These are phyloP conservation scores for Neurospora sp. DNA, from an alignment of 2,329 filamentous ascomycete species.

Conservation along the genomic window DNA sequence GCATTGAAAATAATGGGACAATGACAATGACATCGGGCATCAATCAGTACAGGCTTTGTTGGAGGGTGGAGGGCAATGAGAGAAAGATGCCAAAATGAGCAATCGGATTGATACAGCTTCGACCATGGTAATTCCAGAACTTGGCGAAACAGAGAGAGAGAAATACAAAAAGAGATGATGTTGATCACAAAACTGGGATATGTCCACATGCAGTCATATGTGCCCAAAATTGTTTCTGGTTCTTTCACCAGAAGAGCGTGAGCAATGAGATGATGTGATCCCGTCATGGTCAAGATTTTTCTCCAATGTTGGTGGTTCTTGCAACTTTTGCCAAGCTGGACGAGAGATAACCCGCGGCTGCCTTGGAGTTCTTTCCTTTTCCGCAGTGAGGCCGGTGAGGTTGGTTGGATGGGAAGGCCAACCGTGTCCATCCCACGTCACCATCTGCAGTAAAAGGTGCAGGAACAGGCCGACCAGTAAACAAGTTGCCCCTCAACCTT, in stretches of 20 bases:
- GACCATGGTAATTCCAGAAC: not conserved
- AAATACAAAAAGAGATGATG: not conserved
- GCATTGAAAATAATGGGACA: not conserved
- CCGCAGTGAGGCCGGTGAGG: not conserved
- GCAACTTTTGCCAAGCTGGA: not conserved
- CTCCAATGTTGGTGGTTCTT: not conserved
- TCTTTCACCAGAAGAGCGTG: not conserved
- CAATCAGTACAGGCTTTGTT: not conserved
- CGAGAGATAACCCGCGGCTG: not conserved
- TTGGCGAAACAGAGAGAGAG: not conserved
- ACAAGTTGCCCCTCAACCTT: not conserved
- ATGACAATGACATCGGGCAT: not conserved
- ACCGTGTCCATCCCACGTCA: not conserved
- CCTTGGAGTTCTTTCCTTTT: not conserved
- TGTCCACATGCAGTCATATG: not conserved
- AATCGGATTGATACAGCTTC: not conserved
- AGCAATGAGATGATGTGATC: not conserved
- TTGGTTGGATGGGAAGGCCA: not conserved
- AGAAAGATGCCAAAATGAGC: not conserved
- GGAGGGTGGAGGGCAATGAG: not conserved
- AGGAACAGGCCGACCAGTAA: not conserved
- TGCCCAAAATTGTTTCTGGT: not conserved
- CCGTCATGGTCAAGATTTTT: not conserved
- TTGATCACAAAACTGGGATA: not conserved
- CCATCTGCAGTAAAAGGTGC: not conserved